These are phyloP conservation scores for Raddia distichophylla DNA, from an alignment of 176 grass and related monocot species.

Conservation along the genomic window DNA sequence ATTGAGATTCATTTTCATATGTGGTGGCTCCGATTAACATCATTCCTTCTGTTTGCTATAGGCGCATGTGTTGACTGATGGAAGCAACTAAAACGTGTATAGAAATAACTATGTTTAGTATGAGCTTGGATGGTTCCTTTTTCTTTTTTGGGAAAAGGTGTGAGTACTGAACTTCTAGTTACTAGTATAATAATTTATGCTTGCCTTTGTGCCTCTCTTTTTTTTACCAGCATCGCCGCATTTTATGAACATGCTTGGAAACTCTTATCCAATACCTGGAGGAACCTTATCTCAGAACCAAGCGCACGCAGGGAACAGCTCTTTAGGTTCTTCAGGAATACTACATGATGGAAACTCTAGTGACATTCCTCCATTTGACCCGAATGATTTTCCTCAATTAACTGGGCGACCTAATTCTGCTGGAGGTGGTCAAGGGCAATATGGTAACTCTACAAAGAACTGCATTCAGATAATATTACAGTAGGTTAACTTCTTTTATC, in stretches of 20 bases:
- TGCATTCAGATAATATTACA: slow-evolving; percentile 11
- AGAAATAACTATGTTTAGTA: slow-evolving; percentile 11
- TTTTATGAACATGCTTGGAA: slow-evolving; percentile 86
- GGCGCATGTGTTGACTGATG: neutral
- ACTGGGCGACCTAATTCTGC: slow-evolving; percentile 79
- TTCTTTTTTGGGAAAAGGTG: slow-evolving; percentile 6
- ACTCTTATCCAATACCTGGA: slow-evolving; percentile 68
- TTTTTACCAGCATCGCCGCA: slow-evolving; percentile 55
- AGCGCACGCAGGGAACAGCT: slow-evolving; percentile 68
- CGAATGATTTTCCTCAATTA: slow-evolving; percentile 98
- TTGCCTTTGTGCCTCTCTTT: neutral
- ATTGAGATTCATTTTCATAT: too few relatives aligned
- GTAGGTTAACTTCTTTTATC: slow-evolving; percentile 22
- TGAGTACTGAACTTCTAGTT: neutral
- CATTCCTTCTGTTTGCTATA: neutral
- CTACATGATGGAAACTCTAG: slow-evolving; percentile 66
- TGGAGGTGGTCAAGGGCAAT: slow-evolving; percentile 82
- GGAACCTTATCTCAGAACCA: slow-evolving; percentile 72
- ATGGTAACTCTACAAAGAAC: slow-evolving; percentile 69
- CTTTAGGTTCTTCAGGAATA: slow-evolving; percentile 81
- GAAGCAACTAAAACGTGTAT: slow-evolving; percentile 32
- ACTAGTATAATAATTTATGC: slow-evolving; percentile 16
- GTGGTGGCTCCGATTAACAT: too few relatives aligned
- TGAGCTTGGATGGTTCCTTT: neutral
- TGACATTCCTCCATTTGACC: slow-evolving; percentile 87